Conservation (phyloP, 441 rosid species). For the Hura crepitans region DNA sequence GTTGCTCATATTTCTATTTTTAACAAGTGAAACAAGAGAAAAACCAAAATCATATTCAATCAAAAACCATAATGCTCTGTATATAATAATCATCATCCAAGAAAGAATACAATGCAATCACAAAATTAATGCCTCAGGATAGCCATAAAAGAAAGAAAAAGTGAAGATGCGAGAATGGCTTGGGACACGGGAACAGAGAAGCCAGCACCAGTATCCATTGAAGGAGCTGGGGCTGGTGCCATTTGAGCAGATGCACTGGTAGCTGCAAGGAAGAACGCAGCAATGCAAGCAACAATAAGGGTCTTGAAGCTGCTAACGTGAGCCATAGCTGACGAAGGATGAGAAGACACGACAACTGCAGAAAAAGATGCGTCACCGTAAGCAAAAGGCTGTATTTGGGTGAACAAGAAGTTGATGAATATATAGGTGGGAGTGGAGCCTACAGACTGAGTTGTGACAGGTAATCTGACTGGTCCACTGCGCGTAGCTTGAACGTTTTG, state of each 20-base stretch:
- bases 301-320: conserved; percentile 21
- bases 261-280: conserved; percentile 27
- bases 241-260: conserved; percentile 20
- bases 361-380: no score
- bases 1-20: no score
- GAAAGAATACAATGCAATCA: conserved; percentile 3
- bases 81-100: not conserved
- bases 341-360: no score
- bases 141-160: conserved; percentile 22
- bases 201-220: conserved; percentile 26
- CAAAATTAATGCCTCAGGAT: conserved; percentile 21
- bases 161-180: conserved; percentile 18
- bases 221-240: conserved; percentile 29
- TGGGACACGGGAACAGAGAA: conserved; percentile 23
- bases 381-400: not conserved
- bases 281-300: conserved; percentile 15
- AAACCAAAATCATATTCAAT: no score
- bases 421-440: not conserved
- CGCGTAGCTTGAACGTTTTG: conserved; percentile 11
- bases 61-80: not conserved
- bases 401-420: not conserved
- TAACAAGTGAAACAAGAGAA: no score
- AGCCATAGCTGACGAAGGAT: conserved; percentile 25
- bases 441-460: conserved; percentile 8
- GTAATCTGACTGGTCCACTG: conserved; percentile 10